These are phyloP conservation scores for Rosa rugosa DNA, from an alignment of 306 rosid species.

Conservation along the genomic window DNA sequence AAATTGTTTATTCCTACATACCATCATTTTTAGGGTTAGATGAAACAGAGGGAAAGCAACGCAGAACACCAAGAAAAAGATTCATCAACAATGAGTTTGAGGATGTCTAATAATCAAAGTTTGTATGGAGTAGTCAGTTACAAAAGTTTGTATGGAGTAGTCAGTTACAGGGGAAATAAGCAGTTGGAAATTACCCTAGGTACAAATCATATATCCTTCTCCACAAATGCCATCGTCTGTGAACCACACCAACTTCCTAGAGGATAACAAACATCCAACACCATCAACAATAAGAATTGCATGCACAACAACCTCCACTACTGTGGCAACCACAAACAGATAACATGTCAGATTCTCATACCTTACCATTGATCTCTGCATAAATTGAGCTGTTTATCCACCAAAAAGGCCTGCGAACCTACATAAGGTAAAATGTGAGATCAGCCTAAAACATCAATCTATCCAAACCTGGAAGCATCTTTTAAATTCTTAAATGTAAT, in stretches of 20 bases:
- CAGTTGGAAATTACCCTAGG: conserved; percentile 63
- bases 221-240: conserved; percentile 98
- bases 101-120: not conserved
- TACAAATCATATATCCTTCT: conserved; percentile 93
- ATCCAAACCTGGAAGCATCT: conserved; percentile 14
- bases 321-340: conserved; percentile 7
- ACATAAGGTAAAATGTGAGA: conserved; percentile 26
- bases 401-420: conserved; percentile 99
- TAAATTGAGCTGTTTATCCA: conserved; percentile 97
- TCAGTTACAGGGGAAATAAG: not conserved
- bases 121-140: not conserved
- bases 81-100: not conserved
- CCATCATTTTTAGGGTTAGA: conserved; percentile 28
- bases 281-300: conserved; percentile 32
- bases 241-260: conserved; percentile 96
- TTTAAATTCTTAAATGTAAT: not conserved
- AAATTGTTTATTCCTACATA: conserved; percentile 77
- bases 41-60: conserved; percentile 3
- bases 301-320: conserved; percentile 11
- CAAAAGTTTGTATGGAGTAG: not conserved
- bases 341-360: conserved; percentile 37
- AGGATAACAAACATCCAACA: conserved; percentile 26
- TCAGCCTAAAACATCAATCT: conserved; percentile 25
- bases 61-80: not conserved
- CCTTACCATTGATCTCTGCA: conserved; percentile 93